Evolutionary conservation across 495 filamentous ascomycete species (phyloP).

Genomic region (Xylaria castorea): DNA sequence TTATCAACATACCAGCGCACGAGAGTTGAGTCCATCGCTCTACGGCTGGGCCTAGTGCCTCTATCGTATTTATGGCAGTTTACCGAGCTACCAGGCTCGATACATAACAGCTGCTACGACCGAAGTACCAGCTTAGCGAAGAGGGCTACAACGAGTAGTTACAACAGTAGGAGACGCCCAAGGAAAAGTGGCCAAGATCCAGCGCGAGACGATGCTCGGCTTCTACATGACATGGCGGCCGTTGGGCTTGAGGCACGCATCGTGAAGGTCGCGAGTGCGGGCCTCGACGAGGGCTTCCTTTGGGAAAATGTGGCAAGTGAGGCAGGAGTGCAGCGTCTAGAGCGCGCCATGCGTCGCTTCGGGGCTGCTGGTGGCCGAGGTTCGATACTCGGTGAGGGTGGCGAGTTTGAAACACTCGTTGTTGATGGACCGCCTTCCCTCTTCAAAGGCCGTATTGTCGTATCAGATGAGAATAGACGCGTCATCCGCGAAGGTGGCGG

Average conservation of each 20-base stretch:
- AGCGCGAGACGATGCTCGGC: slow-evolving; percentile 46
- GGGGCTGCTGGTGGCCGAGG: slow-evolving; percentile 61
- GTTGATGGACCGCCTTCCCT: slow-evolving; percentile 75
- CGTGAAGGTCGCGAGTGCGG: slow-evolving; percentile 92
- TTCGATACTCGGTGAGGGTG: slow-evolving; percentile 86
- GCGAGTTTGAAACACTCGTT: slow-evolving; percentile 95
- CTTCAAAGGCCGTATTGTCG: slow-evolving; percentile 73
- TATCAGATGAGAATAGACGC: slow-evolving; percentile 60
- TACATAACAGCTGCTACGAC: slow-evolving; percentile 14
- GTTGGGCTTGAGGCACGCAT: slow-evolving; percentile 82
- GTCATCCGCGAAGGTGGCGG: slow-evolving; percentile 73
- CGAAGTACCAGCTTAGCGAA: slow-evolving; percentile 30
- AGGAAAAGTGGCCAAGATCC: not conserved
- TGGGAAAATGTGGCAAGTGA: slow-evolving; percentile 78
- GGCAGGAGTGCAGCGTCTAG: slow-evolving; percentile 59
- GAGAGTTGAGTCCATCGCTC: slow-evolving; percentile 85
- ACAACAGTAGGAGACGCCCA: slow-evolving; percentile 28
- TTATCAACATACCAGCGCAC: slow-evolving; percentile 95
- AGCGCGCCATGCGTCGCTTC: slow-evolving; percentile 72
- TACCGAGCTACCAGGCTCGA: slow-evolving; percentile 65
- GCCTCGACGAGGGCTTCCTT: slow-evolving; percentile 79
- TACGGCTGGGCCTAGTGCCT: slow-evolving; percentile 76
- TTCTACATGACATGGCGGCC: slow-evolving; percentile 82
- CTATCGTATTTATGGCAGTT: slow-evolving; percentile 92
- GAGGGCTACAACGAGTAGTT: slow-evolving; percentile 35